Percentiles rank a stretch among this genome's conserved stretches.
phyloP scores from a whole-genome alignment of 2,329 filamentous ascomycete genomes.

The Thielaviopsis musarum region DNA sequence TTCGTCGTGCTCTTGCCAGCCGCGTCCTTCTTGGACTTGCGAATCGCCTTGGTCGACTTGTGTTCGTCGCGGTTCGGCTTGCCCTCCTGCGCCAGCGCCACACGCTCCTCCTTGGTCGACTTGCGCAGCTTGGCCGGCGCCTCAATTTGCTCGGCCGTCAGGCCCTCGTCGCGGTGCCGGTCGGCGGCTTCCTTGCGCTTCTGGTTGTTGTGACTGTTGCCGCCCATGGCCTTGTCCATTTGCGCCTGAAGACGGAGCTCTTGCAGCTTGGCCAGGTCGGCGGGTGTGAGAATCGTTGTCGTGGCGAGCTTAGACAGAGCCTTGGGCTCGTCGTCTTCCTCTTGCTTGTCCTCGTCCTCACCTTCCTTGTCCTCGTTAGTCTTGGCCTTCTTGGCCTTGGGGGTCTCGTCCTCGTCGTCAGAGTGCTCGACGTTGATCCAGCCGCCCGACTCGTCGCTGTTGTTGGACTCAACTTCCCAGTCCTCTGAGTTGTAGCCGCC shows the following conservation, averaged over 20 bases:
- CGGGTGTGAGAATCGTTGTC: slow-evolving; percentile 83
- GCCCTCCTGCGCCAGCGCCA: slow-evolving; percentile 68
- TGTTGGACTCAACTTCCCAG: slow-evolving; percentile 44
- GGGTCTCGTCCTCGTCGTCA: slow-evolving; percentile 60
- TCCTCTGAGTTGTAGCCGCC: slow-evolving; percentile 36
- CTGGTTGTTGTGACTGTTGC: slow-evolving; percentile 17
- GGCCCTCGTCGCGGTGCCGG: slow-evolving; percentile 67
- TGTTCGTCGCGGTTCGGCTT: slow-evolving; percentile 64
- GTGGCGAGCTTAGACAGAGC: slow-evolving; percentile 65
- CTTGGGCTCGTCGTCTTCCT: slow-evolving; percentile 22
- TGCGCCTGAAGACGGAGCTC: slow-evolving; percentile 65
- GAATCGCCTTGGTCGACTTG: slow-evolving; percentile 68
- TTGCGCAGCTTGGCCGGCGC: slow-evolving; percentile 69
- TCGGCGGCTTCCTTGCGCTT: slow-evolving; percentile 32
- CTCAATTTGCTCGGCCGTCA: slow-evolving; percentile 86
- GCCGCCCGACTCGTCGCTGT: slow-evolving; percentile 57
- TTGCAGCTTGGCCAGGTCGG: slow-evolving; percentile 84
- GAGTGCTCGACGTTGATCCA: slow-evolving; percentile 88
- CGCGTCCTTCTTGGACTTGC: slow-evolving; percentile 71
- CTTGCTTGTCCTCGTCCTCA: slow-evolving; percentile 16
- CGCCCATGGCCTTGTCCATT: slow-evolving; percentile 45
- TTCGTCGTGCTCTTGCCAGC: slow-evolving; percentile 95
- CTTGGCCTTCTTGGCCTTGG: slow-evolving; percentile 29
- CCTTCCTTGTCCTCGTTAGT: slow-evolving; percentile 12
- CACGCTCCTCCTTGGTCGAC: slow-evolving; percentile 74